Evolutionary conservation across 768 basidiomycete species (phyloP).

Genomic region (Lentinus tigrinus): DNA sequence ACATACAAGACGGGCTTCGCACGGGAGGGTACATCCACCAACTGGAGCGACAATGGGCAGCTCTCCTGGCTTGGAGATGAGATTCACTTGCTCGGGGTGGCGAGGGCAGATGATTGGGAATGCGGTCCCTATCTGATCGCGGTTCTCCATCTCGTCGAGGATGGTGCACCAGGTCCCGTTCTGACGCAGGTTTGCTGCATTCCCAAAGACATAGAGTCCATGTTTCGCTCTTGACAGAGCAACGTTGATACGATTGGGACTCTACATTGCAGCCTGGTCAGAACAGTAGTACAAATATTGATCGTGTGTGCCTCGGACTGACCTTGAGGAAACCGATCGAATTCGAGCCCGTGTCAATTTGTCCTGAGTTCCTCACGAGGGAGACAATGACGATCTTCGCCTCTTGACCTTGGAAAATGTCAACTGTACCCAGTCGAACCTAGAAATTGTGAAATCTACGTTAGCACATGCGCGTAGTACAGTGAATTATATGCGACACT

Average conservation of each 20-base stretch:
- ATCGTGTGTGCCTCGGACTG: conserved; percentile 4
- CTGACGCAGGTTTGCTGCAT: conserved; percentile 54
- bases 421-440: conserved; percentile 72
- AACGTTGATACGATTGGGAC: conserved; percentile 37
- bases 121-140: conserved; percentile 46
- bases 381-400: conserved; percentile 72
- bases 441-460: conserved; percentile 33
- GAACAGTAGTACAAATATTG: too few species aligned
- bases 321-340: conserved; percentile 77
- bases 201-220: conserved; percentile 73
- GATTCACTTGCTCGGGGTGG: conserved; percentile 45
- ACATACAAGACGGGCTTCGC: conserved; percentile 51
- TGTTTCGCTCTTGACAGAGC: conserved; percentile 74
- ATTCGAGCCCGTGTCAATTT: conserved; percentile 7
- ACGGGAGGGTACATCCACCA: conserved; percentile 60
- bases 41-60: conserved; percentile 54
- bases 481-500: conserved; percentile 16
- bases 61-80: conserved; percentile 50
- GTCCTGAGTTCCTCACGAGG: conserved; percentile 68
- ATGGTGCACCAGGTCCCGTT: conserved; percentile 55
- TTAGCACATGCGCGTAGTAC: conserved; percentile 20
- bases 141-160: conserved; percentile 52
- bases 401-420: conserved; percentile 80
- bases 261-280: not conserved
- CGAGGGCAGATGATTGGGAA: conserved; percentile 59